These are phyloP conservation scores for Boletellus ananas DNA, from an alignment of 768 basidiomycete species.

Conservation along the genomic window DNA sequence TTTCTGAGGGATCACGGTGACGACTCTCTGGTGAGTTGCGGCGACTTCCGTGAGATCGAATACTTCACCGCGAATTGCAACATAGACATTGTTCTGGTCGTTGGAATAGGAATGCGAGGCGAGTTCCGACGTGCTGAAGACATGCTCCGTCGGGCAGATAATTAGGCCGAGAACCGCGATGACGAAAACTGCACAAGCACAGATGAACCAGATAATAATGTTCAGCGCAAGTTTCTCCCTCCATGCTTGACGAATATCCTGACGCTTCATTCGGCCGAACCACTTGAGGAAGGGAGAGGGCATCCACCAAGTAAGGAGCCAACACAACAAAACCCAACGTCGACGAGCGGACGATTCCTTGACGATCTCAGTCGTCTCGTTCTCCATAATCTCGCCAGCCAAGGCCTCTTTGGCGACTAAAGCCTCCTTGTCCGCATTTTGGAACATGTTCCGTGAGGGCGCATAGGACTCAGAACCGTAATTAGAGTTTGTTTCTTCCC, in stretches of 20 bases:
- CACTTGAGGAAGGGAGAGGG: conserved; percentile 66
- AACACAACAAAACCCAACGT: conserved; percentile 84
- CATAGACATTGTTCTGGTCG: conserved; percentile 72
- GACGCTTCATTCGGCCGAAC: conserved; percentile 89
- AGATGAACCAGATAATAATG: conserved; percentile 93
- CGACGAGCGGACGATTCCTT: conserved; percentile 78
- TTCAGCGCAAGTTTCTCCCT: conserved; percentile 95
- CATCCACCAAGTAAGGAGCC: conserved; percentile 90
- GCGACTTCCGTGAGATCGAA: conserved; percentile 79
- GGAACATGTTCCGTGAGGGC: conserved; percentile 95
- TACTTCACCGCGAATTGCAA: conserved; percentile 88
- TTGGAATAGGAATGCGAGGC: conserved; percentile 59
- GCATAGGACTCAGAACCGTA: conserved; percentile 93
- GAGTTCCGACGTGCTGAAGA: conserved; percentile 79
- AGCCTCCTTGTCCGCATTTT: conserved; percentile 70
- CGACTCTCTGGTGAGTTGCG: conserved; percentile 58
- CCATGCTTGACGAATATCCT: conserved; percentile 95
- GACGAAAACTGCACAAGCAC: conserved; percentile 85
- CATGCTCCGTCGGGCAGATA: conserved; percentile 94
- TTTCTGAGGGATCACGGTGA: conserved; percentile 73
- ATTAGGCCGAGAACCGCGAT: conserved; percentile 82
- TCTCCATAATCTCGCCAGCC: conserved; percentile 80
- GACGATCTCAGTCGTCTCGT: conserved; percentile 83
- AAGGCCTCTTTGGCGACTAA: conserved; percentile 78
- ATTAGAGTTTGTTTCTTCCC: conserved; percentile 75